Evolutionary conservation across 768 basidiomycete species (phyloP), one percentile per base, ranked within the genome.

Genomic region (Obba rivulosa): DNA sequence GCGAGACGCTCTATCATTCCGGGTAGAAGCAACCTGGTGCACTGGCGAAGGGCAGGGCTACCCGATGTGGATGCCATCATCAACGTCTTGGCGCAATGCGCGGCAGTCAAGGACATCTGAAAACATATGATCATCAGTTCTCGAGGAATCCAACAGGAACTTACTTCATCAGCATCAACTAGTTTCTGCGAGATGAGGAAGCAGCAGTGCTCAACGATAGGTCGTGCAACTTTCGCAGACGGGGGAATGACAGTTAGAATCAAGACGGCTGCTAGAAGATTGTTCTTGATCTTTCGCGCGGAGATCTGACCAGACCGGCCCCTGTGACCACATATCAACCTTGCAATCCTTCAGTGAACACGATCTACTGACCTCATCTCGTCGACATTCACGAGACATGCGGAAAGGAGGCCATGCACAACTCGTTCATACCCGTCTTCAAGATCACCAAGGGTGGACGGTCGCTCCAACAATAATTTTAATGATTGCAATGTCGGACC

Each of bases 61-160:
- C 82, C 84, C 2, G 81, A 69, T 2, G 76, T 69, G 0, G 91
- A 85, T 2, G 93, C 83, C 4, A 79, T 64, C 31, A 91, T 75
- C 36, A 97, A 69, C 0, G 93, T 94, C 61, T 87, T 89, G 1
- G 87, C 81, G 58, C 95, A 97, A 57, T 98, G 92, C 2, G 86
- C 80, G 1, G 93, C 92, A 2, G 88, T 89, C n/a, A 91, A 63
- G 1, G 87, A 81, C 35, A 83, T 71, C 90, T 96, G 49, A 13
- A 17, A 13, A 17, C n/a, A 23, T n/a, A 35, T 14, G 8, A 23
- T 41, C 23, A 38, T 38, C 37, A 14, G 34, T 21, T 3, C 57
- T 36, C 28, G 2, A 34, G 37, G 18, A 39, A 36, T 20, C 16
- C 20, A 28, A 13, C 22, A 35, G 39, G 16, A 21, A 57, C 69